Evolutionary conservation across 2,329 filamentous ascomycete genomes (phyloP).

Genomic region (Achaetomium macrosporum): DNA sequence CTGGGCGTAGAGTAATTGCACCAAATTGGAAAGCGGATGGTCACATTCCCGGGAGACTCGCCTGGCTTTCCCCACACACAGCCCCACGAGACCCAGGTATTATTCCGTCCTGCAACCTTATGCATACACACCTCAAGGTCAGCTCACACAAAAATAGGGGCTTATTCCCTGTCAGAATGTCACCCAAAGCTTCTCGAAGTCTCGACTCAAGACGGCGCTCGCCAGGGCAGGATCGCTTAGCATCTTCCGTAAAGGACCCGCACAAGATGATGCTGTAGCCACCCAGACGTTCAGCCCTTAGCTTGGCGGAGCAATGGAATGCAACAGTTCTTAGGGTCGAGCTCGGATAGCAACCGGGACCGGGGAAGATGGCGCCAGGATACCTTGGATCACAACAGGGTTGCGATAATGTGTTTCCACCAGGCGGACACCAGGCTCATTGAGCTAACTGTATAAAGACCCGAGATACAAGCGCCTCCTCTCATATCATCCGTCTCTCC

Average conservation of each 20-base stretch:
- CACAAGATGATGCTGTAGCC: no score
- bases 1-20: neutral
- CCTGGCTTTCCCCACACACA: neutral
- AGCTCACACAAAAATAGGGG: neutral
- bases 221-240: neutral
- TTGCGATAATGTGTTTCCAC: neutral
- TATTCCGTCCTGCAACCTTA: constrained; percentile 7
- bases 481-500: neutral
- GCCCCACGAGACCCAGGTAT: constrained; percentile 1
- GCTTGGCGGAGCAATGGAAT: constrained; percentile 22
- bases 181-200: constrained; percentile 4
- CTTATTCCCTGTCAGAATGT: neutral
- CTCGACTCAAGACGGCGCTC: neutral
- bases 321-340: constrained; percentile 6
- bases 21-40: constrained; percentile 1
- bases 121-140: neutral
- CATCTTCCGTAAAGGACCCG: neutral
- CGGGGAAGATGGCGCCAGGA: neutral
- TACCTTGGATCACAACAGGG: neutral
- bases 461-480: no score
- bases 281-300: neutral
- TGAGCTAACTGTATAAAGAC: neutral
- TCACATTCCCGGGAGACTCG: neutral
- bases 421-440: neutral
- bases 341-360: constrained; percentile 4